Percentiles rank a stretch among this genome's conserved stretches.
Conservation (phyloP, 2,329 filamentous ascomycete species). For the Cordyceps pruinosa region DNA sequence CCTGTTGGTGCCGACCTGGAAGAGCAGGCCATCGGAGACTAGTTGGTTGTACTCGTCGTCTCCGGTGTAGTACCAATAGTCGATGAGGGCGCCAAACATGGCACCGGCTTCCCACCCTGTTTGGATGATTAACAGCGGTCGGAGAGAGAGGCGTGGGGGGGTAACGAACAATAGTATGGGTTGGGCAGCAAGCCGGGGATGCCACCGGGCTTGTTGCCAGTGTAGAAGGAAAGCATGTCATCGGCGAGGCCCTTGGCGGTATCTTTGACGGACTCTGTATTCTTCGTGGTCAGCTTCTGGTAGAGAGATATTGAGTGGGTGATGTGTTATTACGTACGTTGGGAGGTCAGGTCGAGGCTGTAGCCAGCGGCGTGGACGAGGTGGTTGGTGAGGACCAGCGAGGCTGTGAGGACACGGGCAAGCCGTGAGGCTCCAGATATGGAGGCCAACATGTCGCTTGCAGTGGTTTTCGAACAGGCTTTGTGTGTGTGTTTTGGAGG, state of each 20-base stretch:
- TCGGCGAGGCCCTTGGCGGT: conserved; percentile 44
- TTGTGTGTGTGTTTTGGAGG: not conserved
- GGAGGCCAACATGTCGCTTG: not conserved
- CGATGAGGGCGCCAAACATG: conserved; percentile 63
- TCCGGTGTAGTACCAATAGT: conserved; percentile 66
- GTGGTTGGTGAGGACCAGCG: not conserved
- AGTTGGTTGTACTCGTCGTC: conserved; percentile 58
- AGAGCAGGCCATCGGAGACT: conserved; percentile 50
- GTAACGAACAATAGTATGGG: conserved; percentile 48
- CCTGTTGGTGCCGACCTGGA: conserved; percentile 51
- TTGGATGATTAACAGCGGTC: not conserved
- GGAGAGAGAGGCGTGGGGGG: conserved; percentile 29
- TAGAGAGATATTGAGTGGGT: not conserved
- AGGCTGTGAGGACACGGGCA: not conserved
- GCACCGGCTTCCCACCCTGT: conserved; percentile 64
- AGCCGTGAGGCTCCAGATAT: not conserved
- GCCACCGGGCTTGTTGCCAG: conserved; percentile 42
- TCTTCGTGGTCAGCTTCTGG: not conserved
- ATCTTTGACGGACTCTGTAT: conserved; percentile 41
- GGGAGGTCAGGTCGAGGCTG: conserved; percentile 1
- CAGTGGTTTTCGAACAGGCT: not conserved
- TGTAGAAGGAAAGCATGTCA: conserved; percentile 39
- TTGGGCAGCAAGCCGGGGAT: conserved; percentile 45
- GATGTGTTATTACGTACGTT: not conserved
- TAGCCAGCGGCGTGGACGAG: conserved; percentile 3